Evolutionary conservation across 139 green algal species (phyloP), one percentile per base, ranked within the genome.

Genomic region (Chlamydomonas incerta): DNA sequence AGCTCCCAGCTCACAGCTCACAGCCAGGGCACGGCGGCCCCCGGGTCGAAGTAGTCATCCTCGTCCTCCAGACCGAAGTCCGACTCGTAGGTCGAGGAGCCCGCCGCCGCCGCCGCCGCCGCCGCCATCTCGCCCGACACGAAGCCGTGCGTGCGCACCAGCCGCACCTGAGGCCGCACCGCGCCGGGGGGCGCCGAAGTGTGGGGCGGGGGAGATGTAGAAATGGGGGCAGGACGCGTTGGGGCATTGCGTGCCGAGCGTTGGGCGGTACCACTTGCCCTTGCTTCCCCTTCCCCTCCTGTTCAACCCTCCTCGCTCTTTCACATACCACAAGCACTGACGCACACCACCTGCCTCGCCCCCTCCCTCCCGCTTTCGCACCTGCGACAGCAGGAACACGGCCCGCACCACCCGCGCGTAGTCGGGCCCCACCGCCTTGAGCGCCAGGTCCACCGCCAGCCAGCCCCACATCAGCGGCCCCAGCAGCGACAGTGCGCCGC

Each of bases 401-500:
- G 93, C 93, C 8, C 92, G 88, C 26, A 94, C 87, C 31, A 98
- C 74, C 4, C 96, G 84, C 2, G 89, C 88, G 74, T 96, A 97
- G 83, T 98, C 96, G 5, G 95, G 95, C 62, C 96, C 96, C 2
- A 98, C 88, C 18, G 93, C 87, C 66, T 94, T 94, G 6, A 91
- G 58, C 31, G 90, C 91, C 72, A 98, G 87, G 62, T 98, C 96
- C 9, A 93, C 62, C n/a, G 90, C 95, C n/a, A 97, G 91, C 87
- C 85, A 93, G 11, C 88, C 93, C 96, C 95, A 98, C 92, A 97
- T 92, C 9, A 95, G 55, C 6, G 96, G 95, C 0, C 92, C 94
- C 35, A 98, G 57, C 55, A 96, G 75, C 15, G 88, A 83, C 63
- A 97, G 84, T 17, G 92, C 87, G 6, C 93, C 91, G 47, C 93